Conservation (phyloP, 768 basidiomycete species). For the Hydnum rufescens region DNA sequence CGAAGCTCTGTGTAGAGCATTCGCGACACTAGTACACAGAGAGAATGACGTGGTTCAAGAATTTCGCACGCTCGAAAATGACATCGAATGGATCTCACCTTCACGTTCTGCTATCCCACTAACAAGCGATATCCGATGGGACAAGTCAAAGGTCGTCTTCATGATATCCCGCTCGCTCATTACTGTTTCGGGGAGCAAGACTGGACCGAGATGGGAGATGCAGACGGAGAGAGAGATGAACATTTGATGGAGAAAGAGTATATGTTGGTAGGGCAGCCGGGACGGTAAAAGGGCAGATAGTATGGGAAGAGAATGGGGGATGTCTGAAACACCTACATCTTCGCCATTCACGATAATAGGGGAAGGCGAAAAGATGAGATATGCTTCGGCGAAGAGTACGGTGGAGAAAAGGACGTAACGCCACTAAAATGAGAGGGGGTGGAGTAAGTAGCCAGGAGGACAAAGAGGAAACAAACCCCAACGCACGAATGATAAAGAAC, state of each 20-base stretch:
- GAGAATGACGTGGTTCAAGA: too few species aligned
- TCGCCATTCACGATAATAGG: too few species aligned
- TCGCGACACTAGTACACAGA: conserved; percentile 24
- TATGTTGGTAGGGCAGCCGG: conserved; percentile 53
- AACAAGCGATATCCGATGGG: conserved; percentile 20
- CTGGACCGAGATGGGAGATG: conserved; percentile 47
- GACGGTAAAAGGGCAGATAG: not conserved
- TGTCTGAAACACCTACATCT: too few species aligned
- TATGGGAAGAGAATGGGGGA: conserved; percentile 23
- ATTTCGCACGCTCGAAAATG: conserved; percentile 2
- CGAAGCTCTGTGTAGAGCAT: conserved; percentile 36
- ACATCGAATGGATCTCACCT: conserved; percentile 19
- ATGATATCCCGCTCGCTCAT: conserved; percentile 5
- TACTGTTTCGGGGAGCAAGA: conserved; percentile 27
- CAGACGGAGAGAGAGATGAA: conserved; percentile 60
- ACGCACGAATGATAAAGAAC: conserved; percentile 47
- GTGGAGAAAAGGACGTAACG: conserved; percentile 52
- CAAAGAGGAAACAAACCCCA: not conserved
- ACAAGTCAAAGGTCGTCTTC: not conserved
- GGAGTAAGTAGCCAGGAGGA: not conserved
- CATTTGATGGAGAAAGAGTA: conserved; percentile 54
- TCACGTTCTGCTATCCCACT: conserved; percentile 33
- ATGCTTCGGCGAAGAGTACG: conserved; percentile 40
- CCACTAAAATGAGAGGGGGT: conserved; percentile 35
- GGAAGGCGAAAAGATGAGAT: conserved; percentile 33